Percentiles rank a stretch among this genome's conserved stretches.
phyloP scores from a whole-genome alignment of 305 asterid genomes.

The Ruellia speciosa region DNA sequence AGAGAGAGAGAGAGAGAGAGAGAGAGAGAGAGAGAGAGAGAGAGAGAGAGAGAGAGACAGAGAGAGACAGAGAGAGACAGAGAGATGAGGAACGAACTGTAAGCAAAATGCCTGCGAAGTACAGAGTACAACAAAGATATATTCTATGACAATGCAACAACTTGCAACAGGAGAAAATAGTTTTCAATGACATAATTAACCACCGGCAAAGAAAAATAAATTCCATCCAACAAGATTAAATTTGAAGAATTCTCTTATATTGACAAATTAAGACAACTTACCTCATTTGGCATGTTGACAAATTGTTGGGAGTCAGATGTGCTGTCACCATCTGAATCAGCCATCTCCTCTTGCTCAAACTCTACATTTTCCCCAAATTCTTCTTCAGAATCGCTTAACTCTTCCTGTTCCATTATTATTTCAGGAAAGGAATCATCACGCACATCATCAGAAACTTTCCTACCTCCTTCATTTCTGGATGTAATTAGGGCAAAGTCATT shows the following conservation, averaged over 20 bases:
- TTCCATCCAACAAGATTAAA: slow-evolving; percentile 6
- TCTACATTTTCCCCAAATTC: slow-evolving; percentile 83
- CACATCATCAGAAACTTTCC: slow-evolving; percentile 27
- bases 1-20: too few relatives aligned
- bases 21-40: too few relatives aligned
- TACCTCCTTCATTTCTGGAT: slow-evolving; percentile 33
- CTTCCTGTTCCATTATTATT: slow-evolving; percentile 97
- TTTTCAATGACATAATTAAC: background rate
- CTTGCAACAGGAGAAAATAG: background rate
- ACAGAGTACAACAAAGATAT: slow-evolving; percentile 3
- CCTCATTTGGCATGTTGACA: slow-evolving; percentile 55
- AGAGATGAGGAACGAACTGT: too few relatives aligned
- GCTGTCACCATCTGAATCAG: slow-evolving; percentile 83
- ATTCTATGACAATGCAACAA: background rate
- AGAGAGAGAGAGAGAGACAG: too few relatives aligned
- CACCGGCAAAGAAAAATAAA: background rate
- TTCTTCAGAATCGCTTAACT: slow-evolving; percentile 90
- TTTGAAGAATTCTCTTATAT: slow-evolving; percentile 8
- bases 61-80: too few relatives aligned
- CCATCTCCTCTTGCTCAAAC: slow-evolving; percentile 97
- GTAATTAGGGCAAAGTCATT: slow-evolving; percentile 28
- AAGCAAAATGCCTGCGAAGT: background rate
- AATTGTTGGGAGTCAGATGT: slow-evolving; percentile 56
- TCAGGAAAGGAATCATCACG: slow-evolving; percentile 52
- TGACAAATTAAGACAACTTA: slow-evolving; percentile 16